Evolutionary conservation across 148 eudicot genomes (phyloP).

Genomic region (Chenopodium berlandieri): DNA sequence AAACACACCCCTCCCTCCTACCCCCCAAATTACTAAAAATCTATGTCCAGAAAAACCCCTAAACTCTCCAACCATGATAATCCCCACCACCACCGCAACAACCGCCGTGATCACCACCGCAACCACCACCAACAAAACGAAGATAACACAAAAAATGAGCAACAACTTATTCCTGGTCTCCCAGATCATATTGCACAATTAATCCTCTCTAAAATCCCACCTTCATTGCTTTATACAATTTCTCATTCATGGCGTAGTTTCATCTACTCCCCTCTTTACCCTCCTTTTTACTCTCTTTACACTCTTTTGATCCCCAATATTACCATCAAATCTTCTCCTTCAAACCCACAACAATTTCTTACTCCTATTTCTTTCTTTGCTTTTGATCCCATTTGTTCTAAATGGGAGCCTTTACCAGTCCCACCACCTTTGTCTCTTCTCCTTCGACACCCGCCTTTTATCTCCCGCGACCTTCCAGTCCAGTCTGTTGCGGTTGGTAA

Average conservation of each 20-base stretch:
- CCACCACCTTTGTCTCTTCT: constrained; percentile 48
- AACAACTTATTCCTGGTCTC: constrained; percentile 54
- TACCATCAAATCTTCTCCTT: not conserved
- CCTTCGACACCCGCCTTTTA: constrained; percentile 59
- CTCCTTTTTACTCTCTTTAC: constrained; percentile 65
- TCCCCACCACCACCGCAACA: not conserved
- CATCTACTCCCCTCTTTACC: constrained; percentile 57
- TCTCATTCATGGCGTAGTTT: constrained; percentile 60
- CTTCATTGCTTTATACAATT: constrained; percentile 51
- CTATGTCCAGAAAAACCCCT: not conserved
- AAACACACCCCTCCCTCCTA: not conserved
- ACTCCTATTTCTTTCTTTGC: constrained; percentile 25
- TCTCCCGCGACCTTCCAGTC: constrained; percentile 61
- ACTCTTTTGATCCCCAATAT: constrained; percentile 30
- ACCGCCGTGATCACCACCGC: not conserved
- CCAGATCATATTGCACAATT: constrained; percentile 68
- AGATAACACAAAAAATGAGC: not conserved
- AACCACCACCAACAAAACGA: not conserved
- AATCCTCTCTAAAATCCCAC: constrained; percentile 48
- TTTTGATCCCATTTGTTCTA: constrained; percentile 48
- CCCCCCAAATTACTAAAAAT: not conserved
- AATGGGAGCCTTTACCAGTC: constrained; percentile 50
- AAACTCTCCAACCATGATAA: constrained; percentile 5
- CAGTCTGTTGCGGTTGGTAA: constrained; percentile 47
- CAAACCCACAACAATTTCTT: constrained; percentile 1